phyloP scores from a whole-genome alignment of 768 basidiomycete genomes.

The Lepiota brunneoincarnata region DNA sequence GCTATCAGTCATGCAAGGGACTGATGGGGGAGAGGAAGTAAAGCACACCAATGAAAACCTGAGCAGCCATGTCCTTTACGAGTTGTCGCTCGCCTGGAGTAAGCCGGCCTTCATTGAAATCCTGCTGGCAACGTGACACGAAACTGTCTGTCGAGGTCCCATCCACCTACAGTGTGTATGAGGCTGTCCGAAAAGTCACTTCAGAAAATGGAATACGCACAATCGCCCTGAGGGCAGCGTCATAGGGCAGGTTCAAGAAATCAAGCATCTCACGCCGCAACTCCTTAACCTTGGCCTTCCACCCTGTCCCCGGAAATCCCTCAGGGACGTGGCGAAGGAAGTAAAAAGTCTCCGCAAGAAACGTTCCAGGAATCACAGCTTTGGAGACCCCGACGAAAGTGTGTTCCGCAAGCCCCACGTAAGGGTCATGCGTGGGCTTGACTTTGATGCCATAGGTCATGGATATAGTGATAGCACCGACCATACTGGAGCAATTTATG shows the following conservation, averaged over 20 bases:
- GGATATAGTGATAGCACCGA: constrained; percentile 6
- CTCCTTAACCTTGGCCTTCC: constrained; percentile 31
- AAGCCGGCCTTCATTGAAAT: constrained; percentile 12
- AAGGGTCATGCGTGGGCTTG: not conserved
- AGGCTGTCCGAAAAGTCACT: not conserved
- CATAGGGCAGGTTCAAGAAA: constrained; percentile 23
- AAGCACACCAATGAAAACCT: constrained; percentile 17
- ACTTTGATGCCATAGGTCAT: constrained; percentile 12
- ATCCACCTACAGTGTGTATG: constrained; percentile 5
- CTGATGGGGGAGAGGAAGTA: not conserved
- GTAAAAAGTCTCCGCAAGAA: constrained; percentile 17
- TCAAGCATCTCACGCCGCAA: constrained; percentile 15
- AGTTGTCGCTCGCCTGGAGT: constrained; percentile 7
- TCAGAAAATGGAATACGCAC: constrained; percentile 7
- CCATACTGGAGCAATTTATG: constrained; percentile 10
- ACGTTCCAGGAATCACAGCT: constrained; percentile 11
- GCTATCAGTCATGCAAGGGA: no score
- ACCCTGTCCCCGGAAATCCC: constrained; percentile 46
- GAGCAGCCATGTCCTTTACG: constrained; percentile 16
- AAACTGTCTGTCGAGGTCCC: constrained; percentile 15
- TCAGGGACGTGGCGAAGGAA: constrained; percentile 40
- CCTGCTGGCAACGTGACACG: constrained; percentile 11
- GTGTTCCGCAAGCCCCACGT: constrained; percentile 6
- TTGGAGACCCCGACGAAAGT: constrained; percentile 5
- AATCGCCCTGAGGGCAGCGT: constrained; percentile 15